Percentiles rank a stretch among this genome's conserved stretches.
Evolutionary conservation across 768 basidiomycete species (phyloP).

Genomic region (Polyporus arcularius): DNA sequence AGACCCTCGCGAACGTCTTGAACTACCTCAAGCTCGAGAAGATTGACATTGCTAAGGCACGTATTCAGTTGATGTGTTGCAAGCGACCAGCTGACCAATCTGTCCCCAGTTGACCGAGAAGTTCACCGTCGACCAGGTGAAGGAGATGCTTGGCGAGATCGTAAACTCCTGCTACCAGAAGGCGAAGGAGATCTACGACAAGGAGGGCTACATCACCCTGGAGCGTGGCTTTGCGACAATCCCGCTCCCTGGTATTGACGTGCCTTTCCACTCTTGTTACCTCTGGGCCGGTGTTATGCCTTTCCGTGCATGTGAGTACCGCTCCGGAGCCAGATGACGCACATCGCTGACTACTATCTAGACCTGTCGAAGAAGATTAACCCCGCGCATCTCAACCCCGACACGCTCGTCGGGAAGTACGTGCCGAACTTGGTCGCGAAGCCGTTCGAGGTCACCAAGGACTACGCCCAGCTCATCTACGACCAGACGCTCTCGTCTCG

Average conservation of each 20-base stretch:
- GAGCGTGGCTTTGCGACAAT: constrained; percentile 98
- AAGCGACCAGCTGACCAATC: constrained; percentile 7
- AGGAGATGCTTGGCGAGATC: constrained; percentile 93
- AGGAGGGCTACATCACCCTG: constrained; percentile 87
- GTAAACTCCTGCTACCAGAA: constrained; percentile 78
- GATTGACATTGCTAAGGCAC: constrained; percentile 88
- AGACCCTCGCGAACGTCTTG: constrained; percentile 92
- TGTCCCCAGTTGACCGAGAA: constrained; percentile 74
- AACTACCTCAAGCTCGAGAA: constrained; percentile 97
- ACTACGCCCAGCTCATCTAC: constrained; percentile 93
- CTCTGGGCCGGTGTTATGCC: constrained; percentile 98
- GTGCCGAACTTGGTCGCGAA: constrained; percentile 95
- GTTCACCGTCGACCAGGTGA: constrained; percentile 89
- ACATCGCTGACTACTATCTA: constrained; percentile 29
- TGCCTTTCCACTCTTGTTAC: constrained; percentile 99
- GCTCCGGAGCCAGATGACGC: neutral
- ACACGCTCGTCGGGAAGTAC: constrained; percentile 92
- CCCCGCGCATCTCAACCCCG: constrained; percentile 85
- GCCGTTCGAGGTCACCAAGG: constrained; percentile 79
- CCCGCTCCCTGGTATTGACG: constrained; percentile 94
- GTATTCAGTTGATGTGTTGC: neutral
- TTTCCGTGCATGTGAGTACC: constrained; percentile 86
- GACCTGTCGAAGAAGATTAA: constrained; percentile 99
- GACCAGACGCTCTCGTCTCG: constrained; percentile 96
- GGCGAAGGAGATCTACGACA: constrained; percentile 75